Evolutionary conservation across 1,284 basidiomycete species (phyloP), one percentile per base, ranked within the genome.

Genomic region (Anthracocystis walkeri): DNA sequence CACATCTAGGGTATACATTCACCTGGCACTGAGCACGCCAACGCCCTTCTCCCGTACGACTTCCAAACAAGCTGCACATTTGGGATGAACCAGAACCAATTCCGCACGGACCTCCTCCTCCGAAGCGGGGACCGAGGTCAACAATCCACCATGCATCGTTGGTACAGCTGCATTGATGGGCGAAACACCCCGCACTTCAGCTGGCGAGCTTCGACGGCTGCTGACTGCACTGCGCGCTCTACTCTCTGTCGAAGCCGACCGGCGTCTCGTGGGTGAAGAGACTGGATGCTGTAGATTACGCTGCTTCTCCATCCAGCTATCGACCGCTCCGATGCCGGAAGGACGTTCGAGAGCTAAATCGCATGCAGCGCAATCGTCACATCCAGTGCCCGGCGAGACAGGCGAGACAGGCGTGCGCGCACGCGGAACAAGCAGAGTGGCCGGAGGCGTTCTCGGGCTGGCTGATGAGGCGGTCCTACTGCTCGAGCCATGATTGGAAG

Each of bases 361-460:
- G 58, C 80, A 81, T 0, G 80, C 78, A 23, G 69, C 74, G 29
- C 80, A 81, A 20, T 75, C 65, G 27, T 71, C 71, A 54, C 80
- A 81, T 1, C 67, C 70, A 7, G 52, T 7, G 4, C 27, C 48
- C 4, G 48, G 27, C 16, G 48, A 29, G 18, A 33, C 29, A 11
- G 48, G 27, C 16, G 48, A 29, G 18, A 33, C 29, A 11, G 40
- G 27, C 18, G 48, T 14, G 12, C 18, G 33, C 21, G 40, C 25
- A 40, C 44, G 58, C 21, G 49, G 57, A 21, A 31, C 38, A 1
- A 42, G 51, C 25, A 38, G 31, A 1, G 31, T 25, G 14, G 62
- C 55, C 5, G 65, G 51, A 25, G 65, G 65, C 23, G 58, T 65
- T 25, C n/a, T 58, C 5, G 65, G 65, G 50, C 60, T 67, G 20